phyloP scores from a whole-genome alignment of 2,329 filamentous ascomycete species.

The Cryphonectria japonica region DNA sequence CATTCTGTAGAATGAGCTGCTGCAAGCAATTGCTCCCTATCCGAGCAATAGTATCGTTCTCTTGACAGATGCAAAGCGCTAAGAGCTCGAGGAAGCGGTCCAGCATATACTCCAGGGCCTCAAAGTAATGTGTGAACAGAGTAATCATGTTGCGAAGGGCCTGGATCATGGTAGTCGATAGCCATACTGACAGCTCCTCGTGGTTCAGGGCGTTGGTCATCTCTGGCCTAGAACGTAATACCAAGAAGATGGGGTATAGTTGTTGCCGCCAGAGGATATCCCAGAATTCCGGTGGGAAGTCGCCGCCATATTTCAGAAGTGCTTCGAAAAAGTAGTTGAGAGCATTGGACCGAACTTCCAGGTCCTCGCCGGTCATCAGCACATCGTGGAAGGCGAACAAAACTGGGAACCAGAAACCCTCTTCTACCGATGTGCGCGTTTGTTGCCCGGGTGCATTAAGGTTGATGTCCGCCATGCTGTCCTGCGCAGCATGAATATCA shows the following conservation, averaged over 20 bases:
- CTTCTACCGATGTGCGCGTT: constrained; percentile 85
- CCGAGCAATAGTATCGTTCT: constrained; percentile 96
- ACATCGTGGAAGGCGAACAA: constrained; percentile 99
- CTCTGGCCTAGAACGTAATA: constrained; percentile 92
- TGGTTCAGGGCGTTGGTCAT: constrained; percentile 95
- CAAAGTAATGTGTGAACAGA: constrained; percentile 98
- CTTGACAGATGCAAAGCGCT: constrained; percentile 95
- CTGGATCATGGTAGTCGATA: constrained; percentile 99
- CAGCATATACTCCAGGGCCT: constrained; percentile 94
- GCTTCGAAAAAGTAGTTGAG: constrained; percentile 97
- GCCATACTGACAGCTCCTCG: constrained; percentile 96
- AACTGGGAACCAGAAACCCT: constrained; percentile 98
- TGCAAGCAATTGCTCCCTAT: constrained; percentile 99
- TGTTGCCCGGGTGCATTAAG: constrained; percentile 56
- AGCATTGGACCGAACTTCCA: constrained; percentile 90
- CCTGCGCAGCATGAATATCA: constrained; percentile 40
- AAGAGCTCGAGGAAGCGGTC: constrained; percentile 95
- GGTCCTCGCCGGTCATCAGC: constrained; percentile 97
- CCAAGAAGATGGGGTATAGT: constrained; percentile 97
- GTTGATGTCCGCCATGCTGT: constrained; percentile 47
- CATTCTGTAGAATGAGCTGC: constrained; percentile 94
- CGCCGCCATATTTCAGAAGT: constrained; percentile 84
- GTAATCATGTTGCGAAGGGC: constrained; percentile 98
- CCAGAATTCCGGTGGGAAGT: constrained; percentile 95
- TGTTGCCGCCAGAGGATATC: constrained; percentile 97